A percentile compares a stretch with the other conserved stretches of the same genome.
Conservation (phyloP, 257 asterid genomes). For the Solanum ossicruentum region DNA sequence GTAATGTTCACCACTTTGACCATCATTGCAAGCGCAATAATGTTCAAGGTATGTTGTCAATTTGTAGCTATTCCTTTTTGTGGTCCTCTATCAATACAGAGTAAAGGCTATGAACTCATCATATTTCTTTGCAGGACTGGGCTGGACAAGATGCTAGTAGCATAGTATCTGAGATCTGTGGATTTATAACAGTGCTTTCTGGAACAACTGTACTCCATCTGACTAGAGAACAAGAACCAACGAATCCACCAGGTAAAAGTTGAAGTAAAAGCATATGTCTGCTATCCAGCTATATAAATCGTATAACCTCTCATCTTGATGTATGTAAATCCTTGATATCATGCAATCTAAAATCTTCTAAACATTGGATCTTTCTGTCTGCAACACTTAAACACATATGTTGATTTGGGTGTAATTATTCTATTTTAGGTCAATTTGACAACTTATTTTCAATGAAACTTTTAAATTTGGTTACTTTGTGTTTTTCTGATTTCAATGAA, state of each 20-base stretch:
- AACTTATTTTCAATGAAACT: neutral
- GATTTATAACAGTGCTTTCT: slow-evolving; percentile 53
- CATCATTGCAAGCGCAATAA: slow-evolving; percentile 66
- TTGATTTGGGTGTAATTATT: neutral
- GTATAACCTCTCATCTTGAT: neutral
- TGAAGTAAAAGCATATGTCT: neutral
- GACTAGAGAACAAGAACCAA: slow-evolving; percentile 60
- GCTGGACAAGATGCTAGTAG: slow-evolving; percentile 61
- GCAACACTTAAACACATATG: neutral
- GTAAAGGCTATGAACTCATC: neutral
- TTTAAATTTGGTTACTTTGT: neutral
- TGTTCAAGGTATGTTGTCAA: slow-evolving; percentile 55
- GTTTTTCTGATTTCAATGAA: neutral
- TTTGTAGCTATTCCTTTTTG: neutral
- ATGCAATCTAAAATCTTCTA: neutral
- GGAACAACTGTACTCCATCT: slow-evolving; percentile 72
- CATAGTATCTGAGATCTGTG: slow-evolving; percentile 57
- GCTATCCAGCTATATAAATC: neutral
- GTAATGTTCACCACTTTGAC: slow-evolving; percentile 91
- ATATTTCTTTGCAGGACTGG: slow-evolving; percentile 47
- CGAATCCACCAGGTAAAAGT: slow-evolving; percentile 32
- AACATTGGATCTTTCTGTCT: neutral
- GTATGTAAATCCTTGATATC: neutral
- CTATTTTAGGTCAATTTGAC: neutral
- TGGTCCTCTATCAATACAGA: neutral